Conservation (phyloP, 2,329 filamentous ascomycete genomes). For the Zopfia rhizophila region DNA sequence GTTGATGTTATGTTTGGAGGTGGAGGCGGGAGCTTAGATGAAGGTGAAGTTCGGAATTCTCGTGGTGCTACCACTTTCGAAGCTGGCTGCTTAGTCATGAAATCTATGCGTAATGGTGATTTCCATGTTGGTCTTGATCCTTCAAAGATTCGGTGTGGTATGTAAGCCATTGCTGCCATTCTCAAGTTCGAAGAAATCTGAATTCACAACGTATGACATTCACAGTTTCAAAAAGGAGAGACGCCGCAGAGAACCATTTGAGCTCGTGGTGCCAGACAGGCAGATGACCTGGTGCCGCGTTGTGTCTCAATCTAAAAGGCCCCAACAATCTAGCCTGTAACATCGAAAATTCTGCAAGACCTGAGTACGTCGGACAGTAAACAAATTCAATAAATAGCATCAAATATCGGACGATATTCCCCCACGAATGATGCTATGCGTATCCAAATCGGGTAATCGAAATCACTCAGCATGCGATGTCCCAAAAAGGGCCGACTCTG, state of each 20-base stretch:
- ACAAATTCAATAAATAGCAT: too few relatives aligned
- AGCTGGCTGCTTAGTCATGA: slow-evolving; percentile 31
- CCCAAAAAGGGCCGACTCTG: too few relatives aligned
- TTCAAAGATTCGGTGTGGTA: slow-evolving; percentile 49
- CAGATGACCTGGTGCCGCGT: slow-evolving; percentile 17
- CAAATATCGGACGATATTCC: too few relatives aligned
- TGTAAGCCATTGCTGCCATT: slow-evolving; percentile 45
- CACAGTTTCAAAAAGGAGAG: not conserved
- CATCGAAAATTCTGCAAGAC: too few relatives aligned
- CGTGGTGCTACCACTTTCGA: slow-evolving; percentile 14
- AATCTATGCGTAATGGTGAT: slow-evolving; percentile 19
- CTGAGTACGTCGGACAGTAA: too few relatives aligned
- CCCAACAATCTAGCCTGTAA: too few relatives aligned
- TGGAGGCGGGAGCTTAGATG: slow-evolving; percentile 38
- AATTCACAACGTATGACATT: not conserved
- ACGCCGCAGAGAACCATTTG: slow-evolving; percentile 13
- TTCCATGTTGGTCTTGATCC: slow-evolving; percentile 38
- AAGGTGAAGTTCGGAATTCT: slow-evolving; percentile 27
- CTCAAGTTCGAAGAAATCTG: too few relatives aligned
- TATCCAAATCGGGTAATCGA: too few relatives aligned
- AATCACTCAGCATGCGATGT: too few relatives aligned
- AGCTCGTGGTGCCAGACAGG: not conserved
- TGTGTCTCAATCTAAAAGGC: slow-evolving; percentile 17
- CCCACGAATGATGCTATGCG: too few relatives aligned
- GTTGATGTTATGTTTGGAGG: slow-evolving; percentile 31